A percentile compares a stretch with the other conserved stretches of the same genome.
These are phyloP conservation scores for Morella rubra DNA, from an alignment of 306 rosid species.

Conservation along the genomic window DNA sequence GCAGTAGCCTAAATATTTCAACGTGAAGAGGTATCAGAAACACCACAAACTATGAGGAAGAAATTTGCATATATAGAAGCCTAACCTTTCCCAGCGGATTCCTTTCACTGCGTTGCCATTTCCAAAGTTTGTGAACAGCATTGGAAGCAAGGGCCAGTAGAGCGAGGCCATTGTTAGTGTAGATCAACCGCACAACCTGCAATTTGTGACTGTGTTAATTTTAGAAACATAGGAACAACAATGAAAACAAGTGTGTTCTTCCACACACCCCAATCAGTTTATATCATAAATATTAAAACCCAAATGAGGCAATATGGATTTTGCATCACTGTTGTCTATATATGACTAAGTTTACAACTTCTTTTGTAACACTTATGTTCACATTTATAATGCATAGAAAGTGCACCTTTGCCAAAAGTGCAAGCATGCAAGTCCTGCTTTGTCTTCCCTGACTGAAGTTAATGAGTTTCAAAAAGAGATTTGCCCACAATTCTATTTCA, in stretches of 20 bases:
- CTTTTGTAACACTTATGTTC: neutral
- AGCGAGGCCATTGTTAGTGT: constrained; percentile 42
- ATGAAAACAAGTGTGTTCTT: neutral
- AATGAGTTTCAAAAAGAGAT: neutral
- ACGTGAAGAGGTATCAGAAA: constrained; percentile 4
- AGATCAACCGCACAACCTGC: constrained; percentile 45
- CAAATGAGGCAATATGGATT: neutral
- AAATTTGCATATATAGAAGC: neutral
- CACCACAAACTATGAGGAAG: constrained; percentile 6
- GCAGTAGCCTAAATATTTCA: constrained; percentile 41
- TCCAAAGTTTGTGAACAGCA: constrained; percentile 53
- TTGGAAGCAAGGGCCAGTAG: constrained; percentile 39
- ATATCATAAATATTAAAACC: neutral
- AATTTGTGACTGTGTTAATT: constrained; percentile 17
- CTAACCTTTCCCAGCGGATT: constrained; percentile 43
- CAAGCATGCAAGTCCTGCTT: neutral
- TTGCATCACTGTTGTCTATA: neutral
- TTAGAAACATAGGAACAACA: neutral
- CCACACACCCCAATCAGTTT: neutral
- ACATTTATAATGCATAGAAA: neutral
- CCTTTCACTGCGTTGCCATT: constrained; percentile 48
- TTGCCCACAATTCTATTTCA: neutral
- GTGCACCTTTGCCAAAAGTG: neutral
- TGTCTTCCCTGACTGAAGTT: neutral
- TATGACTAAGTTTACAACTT: neutral